These are phyloP conservation scores for Myxozyma melibiosi DNA, from an alignment of 805 yeast species.

Conservation along the genomic window DNA sequence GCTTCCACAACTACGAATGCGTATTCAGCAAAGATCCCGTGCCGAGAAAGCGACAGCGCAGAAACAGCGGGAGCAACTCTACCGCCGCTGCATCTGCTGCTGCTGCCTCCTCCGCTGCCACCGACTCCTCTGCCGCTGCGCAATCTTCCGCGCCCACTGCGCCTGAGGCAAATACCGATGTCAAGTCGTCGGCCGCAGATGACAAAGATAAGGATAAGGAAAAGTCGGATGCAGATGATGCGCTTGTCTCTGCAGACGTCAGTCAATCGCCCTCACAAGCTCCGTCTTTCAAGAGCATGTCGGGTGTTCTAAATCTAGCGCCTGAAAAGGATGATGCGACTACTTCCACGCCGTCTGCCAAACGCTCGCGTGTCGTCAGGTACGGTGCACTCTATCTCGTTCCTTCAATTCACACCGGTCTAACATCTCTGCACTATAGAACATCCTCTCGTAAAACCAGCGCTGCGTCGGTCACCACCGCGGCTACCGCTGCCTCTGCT, in stretches of 20 bases:
- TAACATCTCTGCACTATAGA: slow-evolving; percentile 10
- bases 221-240: not conserved
- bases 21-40: slow-evolving; percentile 31
- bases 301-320: slow-evolving; percentile 19
- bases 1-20: slow-evolving; percentile 35
- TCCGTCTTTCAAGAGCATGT: slow-evolving; percentile 26
- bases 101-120: slow-evolving; percentile 5
- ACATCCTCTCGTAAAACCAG: slow-evolving; percentile 18
- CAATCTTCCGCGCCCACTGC: not conserved
- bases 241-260: not conserved
- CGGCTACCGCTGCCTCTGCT: not conserved
- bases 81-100: slow-evolving; percentile 11
- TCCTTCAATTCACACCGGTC: not conserved
- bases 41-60: slow-evolving; percentile 27
- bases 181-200: slow-evolving; percentile 10
- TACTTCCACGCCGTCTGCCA: slow-evolving; percentile 9
- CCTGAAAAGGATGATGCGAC: slow-evolving; percentile 10
- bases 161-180: not conserved
- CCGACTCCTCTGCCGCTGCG: not conserved
- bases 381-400: not conserved
- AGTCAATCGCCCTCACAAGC: slow-evolving; percentile 16
- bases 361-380: slow-evolving; percentile 22
- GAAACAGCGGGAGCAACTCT: slow-evolving; percentile 12
- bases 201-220: slow-evolving; percentile 9
- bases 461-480: not conserved